phyloP scores from a whole-genome alignment of 1,139 yeast species.

The Yamadazyma dushanensis region DNA sequence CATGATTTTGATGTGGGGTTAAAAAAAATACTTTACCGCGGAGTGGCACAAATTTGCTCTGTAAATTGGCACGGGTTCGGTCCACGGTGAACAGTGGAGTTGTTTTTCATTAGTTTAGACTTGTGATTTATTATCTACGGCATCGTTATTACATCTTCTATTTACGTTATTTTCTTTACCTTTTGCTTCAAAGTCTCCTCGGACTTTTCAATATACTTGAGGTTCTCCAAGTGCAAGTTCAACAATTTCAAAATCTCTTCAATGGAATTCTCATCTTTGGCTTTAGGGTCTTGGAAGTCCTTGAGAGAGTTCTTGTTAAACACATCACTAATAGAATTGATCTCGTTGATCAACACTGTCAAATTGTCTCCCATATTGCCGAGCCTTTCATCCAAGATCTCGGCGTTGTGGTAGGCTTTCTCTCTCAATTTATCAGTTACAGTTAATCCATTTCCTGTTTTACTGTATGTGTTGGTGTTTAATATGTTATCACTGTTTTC shows the following conservation, averaged over 20 bases:
- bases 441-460: slow-evolving; percentile 22
- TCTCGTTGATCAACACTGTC: slow-evolving; percentile 75
- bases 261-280: slow-evolving; percentile 46
- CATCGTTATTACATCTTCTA: slow-evolving; percentile 3
- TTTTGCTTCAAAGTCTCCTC: slow-evolving; percentile 70
- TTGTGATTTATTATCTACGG: too few relatives aligned
- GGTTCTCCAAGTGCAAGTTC: slow-evolving; percentile 85
- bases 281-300: slow-evolving; percentile 22
- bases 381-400: slow-evolving; percentile 77
- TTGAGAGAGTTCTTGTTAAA: slow-evolving; percentile 59
- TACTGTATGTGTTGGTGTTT: slow-evolving; percentile 7
- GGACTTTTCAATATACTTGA: slow-evolving; percentile 80
- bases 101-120: neutral
- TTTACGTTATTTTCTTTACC: slow-evolving; percentile 37
- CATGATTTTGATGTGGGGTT: neutral
- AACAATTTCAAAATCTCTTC: slow-evolving; percentile 75
- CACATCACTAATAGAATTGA: slow-evolving; percentile 82
- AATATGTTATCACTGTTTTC: slow-evolving; percentile 25
- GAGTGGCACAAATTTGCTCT: neutral
- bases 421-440: slow-evolving; percentile 84
- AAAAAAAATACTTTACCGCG: neutral
- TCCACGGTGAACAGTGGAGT: too few relatives aligned
- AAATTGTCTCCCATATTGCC: slow-evolving; percentile 76
- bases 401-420: slow-evolving; percentile 87
- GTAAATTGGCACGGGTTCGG: too few relatives aligned